Evolutionary conservation across 208 protist genomes (phyloP).

Genomic region (Tritrichomonas foetus): DNA sequence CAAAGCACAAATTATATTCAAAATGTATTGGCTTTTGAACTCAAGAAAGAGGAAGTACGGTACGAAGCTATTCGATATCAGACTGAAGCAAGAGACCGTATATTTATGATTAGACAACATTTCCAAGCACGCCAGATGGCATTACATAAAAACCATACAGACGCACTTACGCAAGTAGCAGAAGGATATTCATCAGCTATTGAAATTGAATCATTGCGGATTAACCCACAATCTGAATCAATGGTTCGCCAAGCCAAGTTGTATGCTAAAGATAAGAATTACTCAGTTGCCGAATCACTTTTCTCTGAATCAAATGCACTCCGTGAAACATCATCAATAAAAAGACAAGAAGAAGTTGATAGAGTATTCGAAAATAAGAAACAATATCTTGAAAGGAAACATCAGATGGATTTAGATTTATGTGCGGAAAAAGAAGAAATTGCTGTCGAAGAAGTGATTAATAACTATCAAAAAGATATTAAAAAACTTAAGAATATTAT

Average conservation of each 20-base stretch:
- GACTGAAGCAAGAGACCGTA: background rate
- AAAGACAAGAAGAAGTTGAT: background rate
- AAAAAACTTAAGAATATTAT: background rate
- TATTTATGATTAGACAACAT: background rate
- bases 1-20: background rate
- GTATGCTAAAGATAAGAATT: background rate
- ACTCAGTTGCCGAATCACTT: background rate
- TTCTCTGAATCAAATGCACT: background rate
- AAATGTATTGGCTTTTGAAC: background rate
- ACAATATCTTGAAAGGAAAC: background rate
- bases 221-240: background rate
- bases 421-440: background rate
- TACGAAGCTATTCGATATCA: background rate
- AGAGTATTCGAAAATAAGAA: background rate
- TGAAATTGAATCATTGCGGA: background rate
- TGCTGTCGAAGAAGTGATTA: background rate
- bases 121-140: background rate
- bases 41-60: constrained; percentile 22
- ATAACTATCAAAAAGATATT: background rate
- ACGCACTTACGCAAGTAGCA: background rate
- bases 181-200: background rate
- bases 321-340: background rate
- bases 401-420: background rate
- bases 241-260: background rate
- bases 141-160: background rate